Conservation (phyloP, 2,329 filamentous ascomycete genomes). For the Exophiala lecanii-corni region DNA sequence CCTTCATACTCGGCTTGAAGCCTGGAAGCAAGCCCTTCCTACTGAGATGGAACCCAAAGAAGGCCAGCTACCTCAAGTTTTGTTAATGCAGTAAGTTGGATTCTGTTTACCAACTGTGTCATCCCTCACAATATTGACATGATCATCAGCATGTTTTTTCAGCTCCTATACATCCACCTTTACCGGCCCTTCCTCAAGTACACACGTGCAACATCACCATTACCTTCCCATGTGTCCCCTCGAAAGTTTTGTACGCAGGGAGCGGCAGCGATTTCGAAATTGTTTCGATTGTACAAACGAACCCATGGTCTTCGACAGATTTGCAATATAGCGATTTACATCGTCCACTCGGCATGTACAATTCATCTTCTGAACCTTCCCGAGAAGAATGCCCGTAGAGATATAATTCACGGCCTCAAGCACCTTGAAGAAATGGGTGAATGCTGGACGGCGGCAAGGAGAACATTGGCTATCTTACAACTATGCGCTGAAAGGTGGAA, state of each 20-base stretch:
- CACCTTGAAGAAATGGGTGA: conserved; percentile 94
- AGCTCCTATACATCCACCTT: conserved; percentile 89
- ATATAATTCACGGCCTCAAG: conserved; percentile 85
- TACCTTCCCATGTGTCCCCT: conserved; percentile 83
- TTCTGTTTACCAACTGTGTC: not conserved
- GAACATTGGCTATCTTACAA: conserved; percentile 79
- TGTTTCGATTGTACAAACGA: conserved; percentile 92
- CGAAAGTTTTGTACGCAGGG: conserved; percentile 87
- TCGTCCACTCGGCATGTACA: conserved; percentile 87
- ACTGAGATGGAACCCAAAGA: conserved; percentile 85
- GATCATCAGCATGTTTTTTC: conserved; percentile 84
- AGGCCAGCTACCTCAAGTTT: conserved; percentile 77
- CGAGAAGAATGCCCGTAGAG: conserved; percentile 82
- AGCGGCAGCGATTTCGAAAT: conserved; percentile 81
- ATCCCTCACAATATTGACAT: conserved; percentile 3
- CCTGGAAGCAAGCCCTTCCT: conserved; percentile 80
- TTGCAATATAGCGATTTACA: conserved; percentile 94
- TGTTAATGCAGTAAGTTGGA: conserved; percentile 75
- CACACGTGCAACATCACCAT: conserved; percentile 70
- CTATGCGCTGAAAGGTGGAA: conserved; percentile 86
- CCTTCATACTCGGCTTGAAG: conserved; percentile 81
- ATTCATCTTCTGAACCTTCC: conserved; percentile 91
- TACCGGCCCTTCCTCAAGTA: conserved; percentile 96
- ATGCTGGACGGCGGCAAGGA: conserved; percentile 83
- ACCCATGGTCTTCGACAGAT: conserved; percentile 88